Evolutionary conservation across 306 rosid genomes (phyloP).

Genomic region (Morella rubra): DNA sequence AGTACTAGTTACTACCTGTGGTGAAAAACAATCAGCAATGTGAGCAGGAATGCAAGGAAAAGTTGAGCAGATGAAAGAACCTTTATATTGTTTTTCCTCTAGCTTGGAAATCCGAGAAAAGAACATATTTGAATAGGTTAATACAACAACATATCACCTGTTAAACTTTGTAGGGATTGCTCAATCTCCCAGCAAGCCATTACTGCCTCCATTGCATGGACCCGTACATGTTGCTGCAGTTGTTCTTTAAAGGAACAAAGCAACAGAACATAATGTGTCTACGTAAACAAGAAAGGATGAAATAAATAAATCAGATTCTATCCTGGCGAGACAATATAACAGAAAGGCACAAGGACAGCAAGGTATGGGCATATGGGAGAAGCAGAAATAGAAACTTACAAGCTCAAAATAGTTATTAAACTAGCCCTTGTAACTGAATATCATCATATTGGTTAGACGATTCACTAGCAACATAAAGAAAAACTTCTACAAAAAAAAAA

Average conservation of each 20-base stretch:
- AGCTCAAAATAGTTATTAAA: background rate
- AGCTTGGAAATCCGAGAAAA: no score
- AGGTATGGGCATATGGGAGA: background rate
- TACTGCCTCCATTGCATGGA: slow-evolving; percentile 99
- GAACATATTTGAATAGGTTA: background rate
- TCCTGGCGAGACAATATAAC: slow-evolving; percentile 1
- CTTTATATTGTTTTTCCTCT: background rate
- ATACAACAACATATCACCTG: slow-evolving; percentile 51
- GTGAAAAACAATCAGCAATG: slow-evolving; percentile 17
- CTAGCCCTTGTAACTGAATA: background rate
- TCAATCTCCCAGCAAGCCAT: slow-evolving; percentile 99
- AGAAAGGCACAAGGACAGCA: background rate
- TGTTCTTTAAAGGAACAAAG: slow-evolving; percentile 98
- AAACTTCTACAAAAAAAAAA: background rate
- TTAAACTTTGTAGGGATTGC: slow-evolving; percentile 89
- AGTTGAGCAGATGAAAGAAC: background rate
- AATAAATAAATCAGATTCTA: background rate
- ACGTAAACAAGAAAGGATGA: slow-evolving; percentile 28
- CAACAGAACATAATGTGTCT: slow-evolving; percentile 94
- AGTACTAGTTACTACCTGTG: background rate
- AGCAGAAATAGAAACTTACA: background rate
- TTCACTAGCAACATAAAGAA: background rate
- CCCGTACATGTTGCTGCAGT: slow-evolving; percentile 94
- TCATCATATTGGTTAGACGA: background rate
- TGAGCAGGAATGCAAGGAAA: slow-evolving; percentile 1